Base-by-base conservation (phyloP, 176 grass and related monocot species). In the Eragrostis nindensis region DNA sequence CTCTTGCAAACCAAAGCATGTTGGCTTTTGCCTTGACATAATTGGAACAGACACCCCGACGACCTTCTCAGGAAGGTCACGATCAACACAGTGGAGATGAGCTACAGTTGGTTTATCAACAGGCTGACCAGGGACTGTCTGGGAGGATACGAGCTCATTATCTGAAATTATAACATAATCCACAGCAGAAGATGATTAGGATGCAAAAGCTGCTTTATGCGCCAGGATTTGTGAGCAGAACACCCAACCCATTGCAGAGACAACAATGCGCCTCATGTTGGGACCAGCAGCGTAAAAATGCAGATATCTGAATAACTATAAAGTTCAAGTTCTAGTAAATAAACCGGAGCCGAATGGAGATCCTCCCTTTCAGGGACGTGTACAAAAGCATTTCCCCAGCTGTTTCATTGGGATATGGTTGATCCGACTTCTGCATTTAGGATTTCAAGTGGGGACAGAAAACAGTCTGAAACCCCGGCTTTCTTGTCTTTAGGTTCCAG, bases 231-330 rank as follows among this genome's bases (percentile, higher is more conserved):
- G 80, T 79, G 79, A 76, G 52, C 84, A 83, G 66, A 83, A 74
- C 24, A 80, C 68, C 65, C 72, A 70, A 17, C 76, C 73, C 44
- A 49, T 40, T 64, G 42, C 50, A 4, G 91, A 98, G 67, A 86
- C 83, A 52, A 95, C 92, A 30, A 43, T 98, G 86, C 92, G 96
- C 48, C 84, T 95, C 30, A 95, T 95, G 96, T 98, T 41, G 92
- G 96, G 68, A 90, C 74, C 62, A 86, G 46, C 50, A 76, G 24
- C 74, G 74, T 86, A 64, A 79, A 79, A 94, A 24, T 73, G 6
- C 53, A 77, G 59, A 70, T 66, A 13, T 79, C 86, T 87, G 66
- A 77, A 90, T 83, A 75, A 82, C 59, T 75, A 49, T 75, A 49
- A 60, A 80, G 21, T 38, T 27, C 68, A 38, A 80, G 66, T 75